Percentiles rank a stretch among this genome's conserved stretches.
These are phyloP conservation scores for Lantana camara DNA, from an alignment of 257 asterid species.

Conservation along the genomic window DNA sequence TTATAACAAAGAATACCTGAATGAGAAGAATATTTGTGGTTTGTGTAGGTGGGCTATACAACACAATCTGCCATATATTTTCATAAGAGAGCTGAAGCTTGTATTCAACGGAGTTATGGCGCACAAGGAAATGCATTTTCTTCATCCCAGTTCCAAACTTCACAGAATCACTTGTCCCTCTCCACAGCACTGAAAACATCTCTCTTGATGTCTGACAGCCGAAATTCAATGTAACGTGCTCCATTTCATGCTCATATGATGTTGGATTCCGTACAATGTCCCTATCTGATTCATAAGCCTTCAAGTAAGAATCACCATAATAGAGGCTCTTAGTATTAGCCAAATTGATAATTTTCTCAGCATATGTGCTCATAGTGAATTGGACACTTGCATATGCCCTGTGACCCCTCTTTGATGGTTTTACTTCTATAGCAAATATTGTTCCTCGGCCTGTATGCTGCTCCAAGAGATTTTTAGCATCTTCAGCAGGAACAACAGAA, in stretches of 20 bases:
- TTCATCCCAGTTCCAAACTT: conserved; percentile 63
- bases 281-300: conserved; percentile 52
- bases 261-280: too few relatives aligned
- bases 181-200: too few relatives aligned
- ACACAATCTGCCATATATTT: conserved; percentile 72
- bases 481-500: conserved; percentile 37
- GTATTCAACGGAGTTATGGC: too few relatives aligned
- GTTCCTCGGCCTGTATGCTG: conserved; percentile 37
- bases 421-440: too few relatives aligned
- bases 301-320: conserved; percentile 57
- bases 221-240: conserved; percentile 41
- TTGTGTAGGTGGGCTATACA: conserved; percentile 37
- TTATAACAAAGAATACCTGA: conserved; percentile 62
- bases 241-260: too few relatives aligned
- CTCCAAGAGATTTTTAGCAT: conserved; percentile 45
- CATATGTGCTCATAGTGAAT: conserved; percentile 35
- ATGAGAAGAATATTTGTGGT: conserved; percentile 49
- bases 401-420: conserved; percentile 36
- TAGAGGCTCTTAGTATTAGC: conserved; percentile 40
- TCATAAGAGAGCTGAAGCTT: conserved; percentile 78
- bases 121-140: conserved; percentile 49
- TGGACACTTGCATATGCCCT: conserved; percentile 78
- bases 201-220: too few relatives aligned
- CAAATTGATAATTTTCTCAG: conserved; percentile 36
- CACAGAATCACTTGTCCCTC: conserved; percentile 33